Conservation (phyloP, 1,284 basidiomycete genomes). For the Chalciporus sp. region DNA sequence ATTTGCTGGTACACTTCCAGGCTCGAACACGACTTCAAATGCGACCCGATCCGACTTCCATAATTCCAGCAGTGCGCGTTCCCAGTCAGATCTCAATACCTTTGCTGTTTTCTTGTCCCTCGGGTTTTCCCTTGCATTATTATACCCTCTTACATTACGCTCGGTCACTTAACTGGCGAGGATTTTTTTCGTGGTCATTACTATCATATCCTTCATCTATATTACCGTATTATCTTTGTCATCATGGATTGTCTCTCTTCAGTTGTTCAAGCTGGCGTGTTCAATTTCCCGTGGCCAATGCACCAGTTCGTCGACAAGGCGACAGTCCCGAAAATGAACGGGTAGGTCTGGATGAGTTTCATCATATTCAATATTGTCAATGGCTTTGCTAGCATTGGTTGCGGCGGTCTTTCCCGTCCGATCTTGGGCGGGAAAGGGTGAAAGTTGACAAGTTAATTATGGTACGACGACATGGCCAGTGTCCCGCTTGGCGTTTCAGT, state of each 20-base stretch:
- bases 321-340: no score
- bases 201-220: not conserved
- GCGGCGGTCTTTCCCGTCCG: no score
- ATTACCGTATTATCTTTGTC: not conserved
- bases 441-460: no score
- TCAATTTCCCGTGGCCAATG: no score
- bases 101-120: not conserved
- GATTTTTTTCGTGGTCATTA: not conserved
- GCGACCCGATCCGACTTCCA: not conserved
- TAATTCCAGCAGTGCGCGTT: conserved; percentile 4
- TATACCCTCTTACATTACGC: not conserved
- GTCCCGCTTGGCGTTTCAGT: no score
- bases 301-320: not conserved
- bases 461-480: no score
- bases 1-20: conserved; percentile 19
- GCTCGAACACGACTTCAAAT: not conserved
- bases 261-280: not conserved
- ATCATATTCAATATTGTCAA: no score
- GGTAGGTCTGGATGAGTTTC: not conserved
- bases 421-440: no score
- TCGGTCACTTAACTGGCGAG: not conserved
- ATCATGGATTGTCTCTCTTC: not conserved
- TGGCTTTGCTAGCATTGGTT: no score
- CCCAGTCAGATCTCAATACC: conserved; percentile 17
- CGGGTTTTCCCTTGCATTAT: not conserved